Percentiles rank a stretch among this genome's conserved stretches.
Conservation (phyloP, 768 basidiomycete species). For the Lyophyllum atratum region DNA sequence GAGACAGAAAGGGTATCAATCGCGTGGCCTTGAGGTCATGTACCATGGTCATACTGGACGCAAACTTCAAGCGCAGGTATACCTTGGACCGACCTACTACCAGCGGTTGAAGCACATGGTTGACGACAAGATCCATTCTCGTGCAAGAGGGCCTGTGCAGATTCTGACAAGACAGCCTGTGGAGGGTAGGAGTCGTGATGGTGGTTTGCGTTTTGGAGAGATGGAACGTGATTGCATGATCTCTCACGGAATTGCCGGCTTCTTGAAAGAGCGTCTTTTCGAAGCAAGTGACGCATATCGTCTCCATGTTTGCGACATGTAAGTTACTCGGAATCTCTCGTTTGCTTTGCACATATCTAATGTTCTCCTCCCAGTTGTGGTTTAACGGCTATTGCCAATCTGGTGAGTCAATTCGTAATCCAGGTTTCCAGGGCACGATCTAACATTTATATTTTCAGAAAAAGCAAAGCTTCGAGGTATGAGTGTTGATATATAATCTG, state of each 20-base stretch:
- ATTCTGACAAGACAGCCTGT: slow-evolving; percentile 97
- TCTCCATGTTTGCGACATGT: slow-evolving; percentile 96
- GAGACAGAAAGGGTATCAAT: slow-evolving; percentile 90
- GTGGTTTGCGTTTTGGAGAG: slow-evolving; percentile 99
- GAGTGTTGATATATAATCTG: slow-evolving; percentile 4
- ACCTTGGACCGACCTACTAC: slow-evolving; percentile 98
- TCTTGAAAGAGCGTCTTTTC: slow-evolving; percentile 96
- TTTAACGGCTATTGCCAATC: slow-evolving; percentile 94
- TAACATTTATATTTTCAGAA: slow-evolving; percentile 50
- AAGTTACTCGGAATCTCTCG: slow-evolving; percentile 31
- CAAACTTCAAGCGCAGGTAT: slow-evolving; percentile 97
- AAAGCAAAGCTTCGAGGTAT: slow-evolving; percentile 94
- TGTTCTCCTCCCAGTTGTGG: slow-evolving; percentile 65
- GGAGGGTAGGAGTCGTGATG: slow-evolving; percentile 97
- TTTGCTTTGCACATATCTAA: slow-evolving; percentile 6
- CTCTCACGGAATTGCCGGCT: slow-evolving; percentile 97
- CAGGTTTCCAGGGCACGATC: slow-evolving; percentile 4
- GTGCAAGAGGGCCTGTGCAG: slow-evolving; percentile 96
- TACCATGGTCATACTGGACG: slow-evolving; percentile 98
- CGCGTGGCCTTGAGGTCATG: slow-evolving; percentile 96
- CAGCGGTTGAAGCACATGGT: slow-evolving; percentile 99
- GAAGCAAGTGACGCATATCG: slow-evolving; percentile 93
- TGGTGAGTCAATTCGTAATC: slow-evolving; percentile 49
- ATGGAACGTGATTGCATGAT: slow-evolving; percentile 99
- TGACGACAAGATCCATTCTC: slow-evolving; percentile 98